A percentile compares a stretch with the other conserved stretches of the same genome.
phyloP scores from a whole-genome alignment of 805 yeast genomes.

The Schwanniomyces sp. region DNA sequence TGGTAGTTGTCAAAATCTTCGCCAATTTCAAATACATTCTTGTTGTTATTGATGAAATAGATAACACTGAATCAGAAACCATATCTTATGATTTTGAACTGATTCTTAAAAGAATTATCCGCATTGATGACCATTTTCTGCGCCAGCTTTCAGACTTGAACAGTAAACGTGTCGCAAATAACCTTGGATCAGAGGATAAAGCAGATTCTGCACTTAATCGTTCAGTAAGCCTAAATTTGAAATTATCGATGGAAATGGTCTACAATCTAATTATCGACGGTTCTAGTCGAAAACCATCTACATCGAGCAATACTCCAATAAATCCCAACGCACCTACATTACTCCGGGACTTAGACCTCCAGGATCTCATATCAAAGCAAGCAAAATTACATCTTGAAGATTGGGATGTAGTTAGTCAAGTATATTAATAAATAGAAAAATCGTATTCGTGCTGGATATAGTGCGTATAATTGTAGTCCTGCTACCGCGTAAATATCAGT shows the following conservation, averaged over 20 bases:
- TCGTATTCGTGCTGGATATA: not conserved
- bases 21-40: constrained; percentile 26
- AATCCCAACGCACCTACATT: constrained; percentile 6
- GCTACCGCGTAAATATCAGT: constrained; percentile 5
- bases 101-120: constrained; percentile 7
- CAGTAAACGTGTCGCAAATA: not conserved
- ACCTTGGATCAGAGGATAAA: not conserved
- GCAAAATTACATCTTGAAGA: constrained; percentile 23
- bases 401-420: constrained; percentile 36
- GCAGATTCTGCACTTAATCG: not conserved
- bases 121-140: constrained; percentile 4
- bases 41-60: not conserved
- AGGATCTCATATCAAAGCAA: constrained; percentile 22
- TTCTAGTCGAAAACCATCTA: constrained; percentile 4
- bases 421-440: constrained; percentile 11
- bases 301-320: not conserved
- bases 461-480: not conserved
- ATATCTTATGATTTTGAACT: constrained; percentile 13
- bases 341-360: constrained; percentile 20
- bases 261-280: constrained; percentile 23
- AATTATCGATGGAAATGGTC: constrained; percentile 30
- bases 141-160: not conserved
- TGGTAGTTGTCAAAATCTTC: constrained; percentile 36
- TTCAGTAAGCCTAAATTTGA: constrained; percentile 14
- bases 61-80: constrained; percentile 9